Evolutionary conservation across 2,329 filamentous ascomycete species (phyloP), one percentile per base, ranked within the genome.

Genomic region (Aspergillus pseudotamarii): DNA sequence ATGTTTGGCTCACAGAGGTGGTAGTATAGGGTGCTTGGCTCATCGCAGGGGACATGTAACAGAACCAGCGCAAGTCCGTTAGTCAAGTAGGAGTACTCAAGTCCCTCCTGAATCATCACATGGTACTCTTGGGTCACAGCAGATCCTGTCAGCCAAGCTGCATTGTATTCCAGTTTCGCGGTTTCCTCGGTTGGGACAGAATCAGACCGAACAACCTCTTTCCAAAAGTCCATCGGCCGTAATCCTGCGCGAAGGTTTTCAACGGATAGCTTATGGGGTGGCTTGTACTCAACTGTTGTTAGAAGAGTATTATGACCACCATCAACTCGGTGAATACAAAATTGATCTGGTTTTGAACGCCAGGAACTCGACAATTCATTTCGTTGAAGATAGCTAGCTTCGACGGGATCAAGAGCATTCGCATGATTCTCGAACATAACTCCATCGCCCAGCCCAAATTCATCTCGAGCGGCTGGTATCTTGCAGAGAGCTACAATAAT

Each of bases 101-200:
- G 66, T 2, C 72, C 70, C 58, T 72, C 67, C 58, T 72, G 48
- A 36, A 75, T 70, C 67, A 75, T 76, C 4, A 72, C 63, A 66
- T 74, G 66, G 55, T 67, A 76, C 62, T 71, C 64, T 43, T 75
- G 66, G 12, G 66, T 65, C 9, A 74, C 26, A n/a, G 66, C 69
- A 1, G 69, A 69, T 1, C 64, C 62, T 14, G 60, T 56, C 16
- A 73, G 61, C 41, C 60, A 53, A 48, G 60, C 64, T 14, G 71
- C 70, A 64, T 73, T 70, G 51, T 71, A 68, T 50, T 34, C 66
- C 53, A 70, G 60, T 61, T 70, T 71, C 53, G 64, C 64, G 10
- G 43, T 28, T 21, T 63, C 55, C 6, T 66, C 54, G 12, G 51
- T 65, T 2, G 63, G 65, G 28, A 66, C 50, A 11, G 34, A 21